Conservation (phyloP, 306 rosid species). For the Acacia acuminata region DNA sequence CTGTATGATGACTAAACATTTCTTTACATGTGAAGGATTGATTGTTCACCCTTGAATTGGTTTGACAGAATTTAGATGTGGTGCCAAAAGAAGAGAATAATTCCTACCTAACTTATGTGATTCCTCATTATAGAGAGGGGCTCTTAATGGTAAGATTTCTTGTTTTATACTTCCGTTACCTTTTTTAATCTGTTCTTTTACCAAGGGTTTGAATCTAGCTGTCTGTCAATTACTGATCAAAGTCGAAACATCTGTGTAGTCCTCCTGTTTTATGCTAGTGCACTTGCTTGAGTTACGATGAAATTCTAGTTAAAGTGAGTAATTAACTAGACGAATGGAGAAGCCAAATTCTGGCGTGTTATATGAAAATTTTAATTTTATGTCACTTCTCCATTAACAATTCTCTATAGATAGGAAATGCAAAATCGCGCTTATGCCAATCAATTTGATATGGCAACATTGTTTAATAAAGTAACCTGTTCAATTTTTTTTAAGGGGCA, state of each 20-base stretch:
- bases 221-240: conserved; percentile 13
- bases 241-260: background rate
- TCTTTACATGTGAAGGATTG: background rate
- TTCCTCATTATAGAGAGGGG: conserved; percentile 77
- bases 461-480: background rate
- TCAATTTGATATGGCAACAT: background rate
- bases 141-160: conserved; percentile 52
- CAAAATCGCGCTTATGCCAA: background rate
- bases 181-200: conserved; percentile 27
- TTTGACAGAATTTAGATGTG: conserved; percentile 69
- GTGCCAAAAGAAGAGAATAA: conserved; percentile 76
- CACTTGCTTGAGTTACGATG: background rate
- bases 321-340: background rate
- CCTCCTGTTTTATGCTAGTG: conserved; percentile 4
- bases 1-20: conserved; percentile 12
- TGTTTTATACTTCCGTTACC: conserved; percentile 9
- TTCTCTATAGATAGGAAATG: background rate
- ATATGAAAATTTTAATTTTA: background rate
- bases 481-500: too few species aligned
- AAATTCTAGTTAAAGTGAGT: background rate
- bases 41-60: conserved; percentile 30
- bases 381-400: background rate
- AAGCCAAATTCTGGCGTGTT: background rate
- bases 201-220: conserved; percentile 8
- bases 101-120: conserved; percentile 63